Base-by-base conservation (phyloP, 164 flowering plant species). In the Dillenia turbinata region DNA sequence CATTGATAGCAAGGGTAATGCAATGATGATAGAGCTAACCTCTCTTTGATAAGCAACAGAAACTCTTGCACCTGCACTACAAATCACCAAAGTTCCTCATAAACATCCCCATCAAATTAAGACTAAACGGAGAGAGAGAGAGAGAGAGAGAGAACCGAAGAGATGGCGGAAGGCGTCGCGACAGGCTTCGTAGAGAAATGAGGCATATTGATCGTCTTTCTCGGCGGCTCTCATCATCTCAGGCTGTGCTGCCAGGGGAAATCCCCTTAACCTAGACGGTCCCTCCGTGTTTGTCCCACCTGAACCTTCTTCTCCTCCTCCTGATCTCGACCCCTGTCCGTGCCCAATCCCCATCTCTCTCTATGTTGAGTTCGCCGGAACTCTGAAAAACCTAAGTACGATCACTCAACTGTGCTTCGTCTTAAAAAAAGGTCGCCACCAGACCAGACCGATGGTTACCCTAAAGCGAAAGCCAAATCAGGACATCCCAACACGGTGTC, bases 201-300 rank as follows among this genome's bases (percentile, higher is more conserved):
- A 84, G 59, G 99, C 96, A 61, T 95, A 92, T 70, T 95, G 97
- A 44, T 95, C 99, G 67, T 95, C 99, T 73, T 94, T 94, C 77
- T 95, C 96, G 8, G 97, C 99, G 8, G 99, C 97, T 72, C 97
- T 81, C 99, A 91, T 95, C 19, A 95, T 75, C 71, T 92, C 99
- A 60, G 97, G 97, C 81, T 90, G 96, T 43, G 99, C 97, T 12
- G 96, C 99, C 51, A 66, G 56, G n/a, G 96, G 96, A 51, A 95
- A 92, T 55, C 86, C 64, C 60, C 85, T 77, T 16, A 70, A 67
- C 64, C 15, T 75, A 26, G 22, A 22, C 50, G 65, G 54, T 8
- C 49, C 73, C 44, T 56, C 51, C 46, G 56, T 50, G 17, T 59
- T 43, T 7, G 61, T n/a, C 12, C 44, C 60, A 11, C 12, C 60